A percentile compares a stretch with the other conserved stretches of the same genome.
phyloP scores from a whole-genome alignment of 2,329 filamentous ascomycete species.

The Aspergillus novofumigatus region DNA sequence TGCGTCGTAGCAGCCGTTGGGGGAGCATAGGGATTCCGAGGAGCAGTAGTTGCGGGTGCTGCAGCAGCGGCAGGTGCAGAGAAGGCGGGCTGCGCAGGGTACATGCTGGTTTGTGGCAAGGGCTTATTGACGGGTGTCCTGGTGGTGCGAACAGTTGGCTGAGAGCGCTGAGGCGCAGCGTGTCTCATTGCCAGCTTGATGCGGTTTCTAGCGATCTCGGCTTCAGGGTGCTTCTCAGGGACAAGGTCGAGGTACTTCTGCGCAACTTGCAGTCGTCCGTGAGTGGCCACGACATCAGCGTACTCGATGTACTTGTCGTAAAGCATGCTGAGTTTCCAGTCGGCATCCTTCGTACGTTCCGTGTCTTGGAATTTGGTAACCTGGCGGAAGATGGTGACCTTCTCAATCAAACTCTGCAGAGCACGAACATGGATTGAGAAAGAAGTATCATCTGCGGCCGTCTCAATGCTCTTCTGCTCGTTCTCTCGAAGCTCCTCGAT shows the following conservation, averaged over 20 bases:
- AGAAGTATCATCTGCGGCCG: conserved; percentile 66
- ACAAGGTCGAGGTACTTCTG: conserved; percentile 89
- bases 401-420: conserved; percentile 92
- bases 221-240: conserved; percentile 76
- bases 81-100: conserved; percentile 34
- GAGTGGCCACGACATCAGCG: conserved; percentile 86
- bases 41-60: conserved; percentile 36
- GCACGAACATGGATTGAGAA: conserved; percentile 89
- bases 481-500: conserved; percentile 81
- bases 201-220: conserved; percentile 79
- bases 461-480: conserved; percentile 69
- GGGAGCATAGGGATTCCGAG: conserved; percentile 50
- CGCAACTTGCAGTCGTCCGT: conserved; percentile 80
- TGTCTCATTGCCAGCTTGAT: conserved; percentile 79
- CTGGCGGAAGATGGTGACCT: conserved; percentile 93
- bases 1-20: conserved; percentile 26
- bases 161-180: conserved; percentile 39
- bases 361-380: conserved; percentile 86
- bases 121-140: conserved; percentile 39
- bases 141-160: conserved; percentile 38
- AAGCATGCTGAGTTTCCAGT: conserved; percentile 82
- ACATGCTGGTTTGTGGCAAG: conserved; percentile 36
- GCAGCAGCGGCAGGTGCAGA: conserved; percentile 22
- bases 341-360: conserved; percentile 65
- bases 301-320: conserved; percentile 98